Evolutionary conservation across 108 stramenopile species (phyloP).

Genomic region (Cyclotella sp.): DNA sequence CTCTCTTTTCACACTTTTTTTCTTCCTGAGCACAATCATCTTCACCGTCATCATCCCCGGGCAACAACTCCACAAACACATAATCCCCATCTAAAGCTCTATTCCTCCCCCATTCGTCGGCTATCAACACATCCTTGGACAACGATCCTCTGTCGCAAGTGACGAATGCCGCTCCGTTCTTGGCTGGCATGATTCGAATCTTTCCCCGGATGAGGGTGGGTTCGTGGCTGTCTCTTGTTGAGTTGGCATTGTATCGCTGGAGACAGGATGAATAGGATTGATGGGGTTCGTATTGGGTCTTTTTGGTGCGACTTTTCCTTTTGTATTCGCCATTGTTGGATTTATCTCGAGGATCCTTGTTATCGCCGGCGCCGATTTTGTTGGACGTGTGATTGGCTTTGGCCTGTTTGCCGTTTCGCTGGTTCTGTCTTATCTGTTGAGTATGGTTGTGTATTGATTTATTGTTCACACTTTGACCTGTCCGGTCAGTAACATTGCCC

Average conservation of each 20-base stretch:
- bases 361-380: no score
- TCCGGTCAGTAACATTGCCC: no score
- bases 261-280: conserved; percentile 50
- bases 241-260: conserved; percentile 50
- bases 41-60: conserved; percentile 37
- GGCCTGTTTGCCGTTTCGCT: no score
- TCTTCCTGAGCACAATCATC: conserved; percentile 5
- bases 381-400: no score
- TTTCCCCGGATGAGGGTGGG: conserved; percentile 71
- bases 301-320: conserved; percentile 31
- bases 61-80: conserved; percentile 82
- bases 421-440: no score
- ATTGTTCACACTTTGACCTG: no score
- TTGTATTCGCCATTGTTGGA: background rate
- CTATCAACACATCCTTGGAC: conserved; percentile 73
- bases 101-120: conserved; percentile 67
- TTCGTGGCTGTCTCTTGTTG: conserved; percentile 21
- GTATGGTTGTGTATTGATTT: no score
- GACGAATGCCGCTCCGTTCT: conserved; percentile 67
- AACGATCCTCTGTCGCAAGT: conserved; percentile 81
- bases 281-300: conserved; percentile 55
- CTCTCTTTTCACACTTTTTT: conserved; percentile 1
- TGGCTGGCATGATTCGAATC: conserved; percentile 58
- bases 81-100: conserved; percentile 88
- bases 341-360: background rate